phyloP scores from a whole-genome alignment of 2,329 filamentous ascomycete genomes.

The Paecilomyces formosus region DNA sequence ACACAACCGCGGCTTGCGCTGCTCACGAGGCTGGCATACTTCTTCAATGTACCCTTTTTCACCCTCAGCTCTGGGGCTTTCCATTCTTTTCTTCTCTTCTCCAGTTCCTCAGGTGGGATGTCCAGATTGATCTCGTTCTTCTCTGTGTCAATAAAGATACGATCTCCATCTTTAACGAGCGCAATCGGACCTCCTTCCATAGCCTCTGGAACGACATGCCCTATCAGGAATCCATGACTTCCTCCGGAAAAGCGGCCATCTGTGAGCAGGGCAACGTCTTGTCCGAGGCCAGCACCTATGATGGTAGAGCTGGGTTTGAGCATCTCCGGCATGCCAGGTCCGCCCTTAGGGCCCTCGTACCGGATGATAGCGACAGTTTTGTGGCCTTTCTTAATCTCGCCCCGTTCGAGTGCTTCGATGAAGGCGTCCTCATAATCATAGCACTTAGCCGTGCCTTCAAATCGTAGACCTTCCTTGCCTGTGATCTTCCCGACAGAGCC shows the following conservation, averaged over 20 bases:
- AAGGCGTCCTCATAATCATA: conserved; percentile 61
- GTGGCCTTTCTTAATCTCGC: conserved; percentile 60
- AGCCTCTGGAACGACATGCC: neutral
- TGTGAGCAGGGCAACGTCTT: neutral
- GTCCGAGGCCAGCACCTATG: conserved; percentile 56
- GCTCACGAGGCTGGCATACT: conserved; percentile 61
- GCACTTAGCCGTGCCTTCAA: conserved; percentile 57
- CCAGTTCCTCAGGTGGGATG: neutral
- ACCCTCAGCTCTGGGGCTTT: neutral
- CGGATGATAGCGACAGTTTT: conserved; percentile 64
- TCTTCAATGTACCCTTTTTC: conserved; percentile 36
- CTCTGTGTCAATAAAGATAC: neutral
- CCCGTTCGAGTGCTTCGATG: conserved; percentile 54
- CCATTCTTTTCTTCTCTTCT: neutral
- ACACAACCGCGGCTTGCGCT: conserved; percentile 37
- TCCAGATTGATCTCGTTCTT: neutral
- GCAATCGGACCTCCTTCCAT: neutral
- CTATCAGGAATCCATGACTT: neutral
- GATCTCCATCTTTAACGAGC: neutral
- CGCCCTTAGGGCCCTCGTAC: conserved; percentile 62
- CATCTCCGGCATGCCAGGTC: conserved; percentile 66
- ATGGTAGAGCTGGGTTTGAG: conserved; percentile 62
- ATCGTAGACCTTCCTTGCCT: conserved; percentile 58
- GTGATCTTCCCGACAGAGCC: conserved; percentile 64
- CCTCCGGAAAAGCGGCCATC: neutral